Base-by-base conservation (phyloP, 805 yeast genomes). In the Saccharomyces eubayanus region DNA sequence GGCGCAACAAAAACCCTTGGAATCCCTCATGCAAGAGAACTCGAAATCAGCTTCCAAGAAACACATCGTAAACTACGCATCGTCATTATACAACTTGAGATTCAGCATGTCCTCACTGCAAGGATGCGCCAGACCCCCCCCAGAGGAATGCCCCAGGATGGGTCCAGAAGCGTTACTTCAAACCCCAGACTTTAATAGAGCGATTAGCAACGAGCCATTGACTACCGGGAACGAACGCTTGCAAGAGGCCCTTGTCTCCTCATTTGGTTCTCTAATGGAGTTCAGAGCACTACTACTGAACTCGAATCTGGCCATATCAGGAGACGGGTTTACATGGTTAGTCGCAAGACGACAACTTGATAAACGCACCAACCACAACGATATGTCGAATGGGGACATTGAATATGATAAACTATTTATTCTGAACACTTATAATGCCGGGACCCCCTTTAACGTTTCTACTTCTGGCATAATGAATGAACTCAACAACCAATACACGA, bases 271-370 rank as follows among this genome's bases (percentile, higher is more conserved):
- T 0, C 57, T 89, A 9, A 80, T 78, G 14, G 95, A 89, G 66
- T 84, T 94, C 66, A 78, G 86, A 60, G 80, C 87, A 1, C 76
- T 88, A 48, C 69, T 94, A 47, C 65, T 87, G 55, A 79, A 81
- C 54, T 82, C 94, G 0, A 89, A 92, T 10, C 71, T 75, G 50
- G 78, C 85, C 3, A 80, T 89, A 56, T 82, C 85, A 56, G 97
- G 98, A 50, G 92, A 89, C 69, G 99, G 99, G 2, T 83, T 78
- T 70, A 87, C 91, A 10, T 94, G 97, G 94, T 74, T 94, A 20
- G 84, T 90, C 24, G 95, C 92, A 9, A 71, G 75, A 56, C 65
- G 67, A 53, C 57, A 56, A 31, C 50, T 56, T 31, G 47, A 54
- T 9, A 31, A 54, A 21, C 48, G 51, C 14, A 43, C 51, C 20